Evolutionary conservation across 83 land plant genomes (phyloP).

Genomic region (Larix sibirica): DNA sequence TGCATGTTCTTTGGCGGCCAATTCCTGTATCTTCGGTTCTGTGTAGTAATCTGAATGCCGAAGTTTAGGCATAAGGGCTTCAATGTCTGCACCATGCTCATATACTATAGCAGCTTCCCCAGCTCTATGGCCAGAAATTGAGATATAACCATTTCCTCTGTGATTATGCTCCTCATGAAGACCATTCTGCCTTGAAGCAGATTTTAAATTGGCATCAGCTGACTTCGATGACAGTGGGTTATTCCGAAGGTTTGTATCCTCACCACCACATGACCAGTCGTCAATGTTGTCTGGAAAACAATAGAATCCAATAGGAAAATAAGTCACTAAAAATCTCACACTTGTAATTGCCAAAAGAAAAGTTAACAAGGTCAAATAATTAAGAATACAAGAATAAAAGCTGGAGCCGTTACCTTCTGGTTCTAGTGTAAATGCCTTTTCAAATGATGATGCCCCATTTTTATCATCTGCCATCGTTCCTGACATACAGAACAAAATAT

Average conservation of each 20-base stretch:
- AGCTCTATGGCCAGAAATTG: conserved; percentile 81
- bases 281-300: conserved; percentile 5
- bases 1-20: conserved; percentile 96
- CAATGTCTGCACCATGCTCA: conserved; percentile 97
- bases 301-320: not conserved
- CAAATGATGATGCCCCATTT: conserved; percentile 33
- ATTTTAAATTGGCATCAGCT: not conserved
- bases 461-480: conserved; percentile 11
- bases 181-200: conserved; percentile 33
- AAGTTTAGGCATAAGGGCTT: conserved; percentile 91
- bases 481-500: not conserved
- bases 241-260: conserved; percentile 6
- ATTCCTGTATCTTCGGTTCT: conserved; percentile 88
- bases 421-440: conserved; percentile 27
- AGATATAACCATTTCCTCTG: conserved; percentile 51
- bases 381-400: not conserved
- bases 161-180: conserved; percentile 44
- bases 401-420: conserved; percentile 6
- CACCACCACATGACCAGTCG: conserved; percentile 1
- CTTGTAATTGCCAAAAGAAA: not conserved
- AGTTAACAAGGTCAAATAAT: not conserved
- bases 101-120: conserved; percentile 93
- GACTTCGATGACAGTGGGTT: not conserved
- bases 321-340: not conserved
- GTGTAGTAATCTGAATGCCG: conserved; percentile 92